phyloP scores from a whole-genome alignment of 2,329 filamentous ascomycete genomes.

The Colletotrichum sp. region DNA sequence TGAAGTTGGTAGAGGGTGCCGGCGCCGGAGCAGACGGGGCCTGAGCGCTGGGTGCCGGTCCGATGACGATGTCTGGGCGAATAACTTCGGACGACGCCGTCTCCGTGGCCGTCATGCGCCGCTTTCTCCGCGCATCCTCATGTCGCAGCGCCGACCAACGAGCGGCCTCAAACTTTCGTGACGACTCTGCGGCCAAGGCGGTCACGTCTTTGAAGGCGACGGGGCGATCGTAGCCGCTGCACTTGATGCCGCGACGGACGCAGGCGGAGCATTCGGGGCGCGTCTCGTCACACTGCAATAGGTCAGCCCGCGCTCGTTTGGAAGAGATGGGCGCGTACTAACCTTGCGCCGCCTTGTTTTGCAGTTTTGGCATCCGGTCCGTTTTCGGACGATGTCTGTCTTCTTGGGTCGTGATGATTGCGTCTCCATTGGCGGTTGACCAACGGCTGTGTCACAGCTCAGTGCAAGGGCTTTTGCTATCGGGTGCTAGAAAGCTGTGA shows the following conservation, averaged over 20 bases:
- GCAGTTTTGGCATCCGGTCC: slow-evolving; percentile 14
- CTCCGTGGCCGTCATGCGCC: background rate
- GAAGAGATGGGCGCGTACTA: background rate
- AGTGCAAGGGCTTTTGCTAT: background rate
- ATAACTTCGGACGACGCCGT: background rate
- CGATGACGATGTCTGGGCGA: background rate
- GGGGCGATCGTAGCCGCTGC: slow-evolving; percentile 9
- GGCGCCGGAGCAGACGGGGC: background rate
- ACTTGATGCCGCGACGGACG: slow-evolving; percentile 1
- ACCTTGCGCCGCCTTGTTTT: slow-evolving; percentile 10
- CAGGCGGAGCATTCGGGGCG: slow-evolving; percentile 8
- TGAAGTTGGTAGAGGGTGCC: background rate
- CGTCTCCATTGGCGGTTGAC: background rate
- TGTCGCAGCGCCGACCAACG: background rate
- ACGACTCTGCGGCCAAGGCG: slow-evolving; percentile 2
- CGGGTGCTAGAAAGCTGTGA: background rate
- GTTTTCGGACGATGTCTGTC: slow-evolving; percentile 14
- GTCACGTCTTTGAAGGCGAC: slow-evolving; percentile 13
- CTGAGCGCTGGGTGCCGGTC: background rate
- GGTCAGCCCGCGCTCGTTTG: background rate
- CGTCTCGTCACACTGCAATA: slow-evolving; percentile 3
- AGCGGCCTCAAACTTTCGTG: slow-evolving; percentile 4
- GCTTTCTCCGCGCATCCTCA: slow-evolving; percentile 3
- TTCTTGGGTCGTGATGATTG: background rate
- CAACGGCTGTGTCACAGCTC: background rate